A percentile compares a stretch with the other conserved stretches of the same genome.
These are phyloP conservation scores for Cladosporium sp. DNA, from an alignment of 2,329 filamentous ascomycete species.

Conservation along the genomic window DNA sequence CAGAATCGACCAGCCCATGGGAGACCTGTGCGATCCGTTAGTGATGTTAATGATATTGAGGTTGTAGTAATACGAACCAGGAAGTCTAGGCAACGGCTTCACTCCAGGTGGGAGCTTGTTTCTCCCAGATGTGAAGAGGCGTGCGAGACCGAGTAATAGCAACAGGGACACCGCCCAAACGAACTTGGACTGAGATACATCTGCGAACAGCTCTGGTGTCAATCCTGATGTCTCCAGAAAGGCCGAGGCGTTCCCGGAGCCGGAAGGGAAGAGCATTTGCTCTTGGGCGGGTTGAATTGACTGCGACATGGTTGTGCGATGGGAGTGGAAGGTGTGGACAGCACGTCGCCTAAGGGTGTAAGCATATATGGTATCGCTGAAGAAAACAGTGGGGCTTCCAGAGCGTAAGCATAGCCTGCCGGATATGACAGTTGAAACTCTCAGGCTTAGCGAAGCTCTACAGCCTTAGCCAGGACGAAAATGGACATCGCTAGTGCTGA, in stretches of 20 bases:
- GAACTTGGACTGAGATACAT: constrained; percentile 18
- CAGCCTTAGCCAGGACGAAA: constrained; percentile 17
- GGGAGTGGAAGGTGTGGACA: background rate
- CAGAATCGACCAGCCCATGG: constrained; percentile 37
- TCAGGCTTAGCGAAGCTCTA: constrained; percentile 17
- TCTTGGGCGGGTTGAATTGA: constrained; percentile 16
- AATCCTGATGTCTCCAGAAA: constrained; percentile 14
- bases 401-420: constrained; percentile 15
- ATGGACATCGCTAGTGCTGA: constrained; percentile 18
- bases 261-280: constrained; percentile 17
- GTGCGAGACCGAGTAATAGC: constrained; percentile 19
- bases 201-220: constrained; percentile 14
- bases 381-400: constrained; percentile 1
- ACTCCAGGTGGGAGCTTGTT: constrained; percentile 28
- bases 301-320: constrained; percentile 15
- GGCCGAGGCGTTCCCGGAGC: constrained; percentile 10
- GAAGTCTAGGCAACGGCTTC: constrained; percentile 27
- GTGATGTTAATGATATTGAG: background rate
- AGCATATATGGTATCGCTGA: constrained; percentile 18
- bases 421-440: constrained; percentile 7
- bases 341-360: constrained; percentile 7
- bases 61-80: constrained; percentile 20
- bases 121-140: constrained; percentile 19
- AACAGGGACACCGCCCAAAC: constrained; percentile 20
- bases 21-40: constrained; percentile 25